Percentiles rank a stretch among this genome's conserved stretches.
These are phyloP conservation scores for Phytophthora hibernalis DNA, from an alignment of 352 stramenopile species.

Conservation along the genomic window DNA sequence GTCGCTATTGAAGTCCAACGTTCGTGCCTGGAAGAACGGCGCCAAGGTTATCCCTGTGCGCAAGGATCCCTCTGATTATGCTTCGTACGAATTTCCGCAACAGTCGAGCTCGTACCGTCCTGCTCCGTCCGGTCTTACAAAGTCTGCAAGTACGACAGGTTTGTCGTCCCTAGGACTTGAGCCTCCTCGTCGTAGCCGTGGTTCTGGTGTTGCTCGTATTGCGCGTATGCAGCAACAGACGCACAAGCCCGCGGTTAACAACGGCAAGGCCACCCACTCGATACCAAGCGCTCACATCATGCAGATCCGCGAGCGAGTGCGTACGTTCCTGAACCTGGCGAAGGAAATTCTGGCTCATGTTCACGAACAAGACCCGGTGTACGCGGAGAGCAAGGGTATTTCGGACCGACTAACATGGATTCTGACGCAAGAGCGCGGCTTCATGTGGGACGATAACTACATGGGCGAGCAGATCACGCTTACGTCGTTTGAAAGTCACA, in stretches of 20 bases:
- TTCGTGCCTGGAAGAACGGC: conserved; percentile 75
- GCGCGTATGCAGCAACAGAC: conserved; percentile 82
- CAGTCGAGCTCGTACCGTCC: conserved; percentile 53
- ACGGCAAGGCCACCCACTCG: conserved; percentile 68
- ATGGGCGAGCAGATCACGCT: conserved; percentile 94
- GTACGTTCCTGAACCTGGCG: conserved; percentile 93
- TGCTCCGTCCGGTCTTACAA: conserved; percentile 65
- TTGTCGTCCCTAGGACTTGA: conserved; percentile 77
- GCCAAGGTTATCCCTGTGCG: conserved; percentile 86
- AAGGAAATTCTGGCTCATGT: conserved; percentile 87
- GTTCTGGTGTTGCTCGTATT: conserved; percentile 83
- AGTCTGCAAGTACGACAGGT: conserved; percentile 89
- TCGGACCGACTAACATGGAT: conserved; percentile 97
- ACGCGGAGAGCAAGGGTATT: conserved; percentile 91
- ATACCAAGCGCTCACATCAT: conserved; percentile 86
- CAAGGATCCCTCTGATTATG: conserved; percentile 86
- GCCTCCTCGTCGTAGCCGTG: conserved; percentile 79
- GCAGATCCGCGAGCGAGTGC: conserved; percentile 95
- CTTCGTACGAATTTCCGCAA: conserved; percentile 84
- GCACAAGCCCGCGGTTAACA: conserved; percentile 60
- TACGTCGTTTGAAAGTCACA: conserved; percentile 82
- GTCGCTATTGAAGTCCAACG: conserved; percentile 70
- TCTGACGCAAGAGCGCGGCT: conserved; percentile 96
- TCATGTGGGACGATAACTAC: conserved; percentile 99
- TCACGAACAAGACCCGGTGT: conserved; percentile 81